Conservation (phyloP, 768 basidiomycete species). For the Candolleomyces efflorescens region DNA sequence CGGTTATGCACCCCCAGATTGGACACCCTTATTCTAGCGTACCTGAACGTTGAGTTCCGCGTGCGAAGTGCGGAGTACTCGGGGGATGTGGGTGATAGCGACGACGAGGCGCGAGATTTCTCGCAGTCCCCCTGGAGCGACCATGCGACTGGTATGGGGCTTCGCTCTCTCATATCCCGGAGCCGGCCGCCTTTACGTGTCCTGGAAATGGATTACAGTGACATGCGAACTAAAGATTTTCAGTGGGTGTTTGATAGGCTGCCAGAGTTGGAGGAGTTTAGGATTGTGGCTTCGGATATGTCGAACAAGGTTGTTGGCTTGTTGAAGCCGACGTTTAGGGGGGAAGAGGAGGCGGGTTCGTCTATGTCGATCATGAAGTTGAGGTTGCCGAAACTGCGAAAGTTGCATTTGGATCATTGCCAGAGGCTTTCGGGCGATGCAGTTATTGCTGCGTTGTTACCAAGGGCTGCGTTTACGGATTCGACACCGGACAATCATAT, state of each 20-base stretch:
- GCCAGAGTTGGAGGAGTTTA: constrained; percentile 52
- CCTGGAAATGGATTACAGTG: constrained; percentile 77
- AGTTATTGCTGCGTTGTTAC: constrained; percentile 46
- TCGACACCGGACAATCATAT: constrained; percentile 12
- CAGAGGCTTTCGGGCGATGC: constrained; percentile 58
- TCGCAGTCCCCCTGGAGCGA: constrained; percentile 78
- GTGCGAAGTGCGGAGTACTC: constrained; percentile 27
- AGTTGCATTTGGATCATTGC: constrained; percentile 56
- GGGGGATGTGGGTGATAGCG: constrained; percentile 62
- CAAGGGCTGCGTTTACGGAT: constrained; percentile 43
- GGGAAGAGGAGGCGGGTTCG: constrained; percentile 7
- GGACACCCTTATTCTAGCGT: constrained; percentile 55
- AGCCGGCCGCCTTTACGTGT: constrained; percentile 59
- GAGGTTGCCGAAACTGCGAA: constrained; percentile 51
- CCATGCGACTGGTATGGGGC: constrained; percentile 75
- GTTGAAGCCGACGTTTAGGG: constrained; percentile 38
- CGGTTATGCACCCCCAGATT: constrained; percentile 59
- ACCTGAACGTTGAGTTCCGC: constrained; percentile 60
- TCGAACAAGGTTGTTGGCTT: constrained; percentile 64
- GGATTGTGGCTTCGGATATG: constrained; percentile 80
- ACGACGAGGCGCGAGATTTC: constrained; percentile 69
- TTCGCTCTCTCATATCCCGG: constrained; percentile 58
- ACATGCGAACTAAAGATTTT: constrained; percentile 84
- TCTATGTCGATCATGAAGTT: no score
- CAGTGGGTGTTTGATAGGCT: constrained; percentile 59